Base-by-base conservation (phyloP, 169 alveolate species). In the Cryptosporidium viatorum region DNA sequence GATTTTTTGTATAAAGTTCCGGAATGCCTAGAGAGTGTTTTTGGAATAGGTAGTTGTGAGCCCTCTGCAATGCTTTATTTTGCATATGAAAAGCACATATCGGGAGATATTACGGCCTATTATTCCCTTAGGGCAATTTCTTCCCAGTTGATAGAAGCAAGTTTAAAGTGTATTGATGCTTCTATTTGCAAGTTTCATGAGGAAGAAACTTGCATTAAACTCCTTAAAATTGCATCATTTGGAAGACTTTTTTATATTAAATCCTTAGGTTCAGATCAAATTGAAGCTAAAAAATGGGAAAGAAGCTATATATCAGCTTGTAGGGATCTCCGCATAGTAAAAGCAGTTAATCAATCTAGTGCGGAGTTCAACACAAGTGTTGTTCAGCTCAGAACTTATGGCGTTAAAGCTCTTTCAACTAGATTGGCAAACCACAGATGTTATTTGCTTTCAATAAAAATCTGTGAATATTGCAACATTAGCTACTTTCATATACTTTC, bases 21-120 rank as follows among this genome's bases (percentile, higher is more conserved):
- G 41, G 69, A 71, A 43, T 71, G 85, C 18, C 70, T 93, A 23
- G 94, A 94, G 69, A 62, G 73, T 69, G 92, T 94, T 37, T 93
- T 95, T 70, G 91, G 93, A 60, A 70, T 85, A 23, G 96, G 93
- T 18, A 85, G 95, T 69, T 93, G 95, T 67, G 94, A 92, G 26
- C 94, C 96, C 33, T 91, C 96, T 3, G 95, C 96, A 29, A 93
- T 93, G 94, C 94, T 95, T 50, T 85, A 91, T 80, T 92, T 92
- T 71, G 92, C 96, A 2, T 91, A 86, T 84, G 96, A 94, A 68
- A 92, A 91, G 73, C 93, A 91, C 86, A 74, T 68, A 35, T 73
- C 85, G 41, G 95, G 95, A 45, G 95, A 94, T 69, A 94, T 91
- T 39, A 92, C 93, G 33, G 91, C 96, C 14, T 94, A 93, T 65